These are phyloP conservation scores for Diaporthe sp. DNA, from an alignment of 2,329 filamentous ascomycete genomes.

Conservation along the genomic window DNA sequence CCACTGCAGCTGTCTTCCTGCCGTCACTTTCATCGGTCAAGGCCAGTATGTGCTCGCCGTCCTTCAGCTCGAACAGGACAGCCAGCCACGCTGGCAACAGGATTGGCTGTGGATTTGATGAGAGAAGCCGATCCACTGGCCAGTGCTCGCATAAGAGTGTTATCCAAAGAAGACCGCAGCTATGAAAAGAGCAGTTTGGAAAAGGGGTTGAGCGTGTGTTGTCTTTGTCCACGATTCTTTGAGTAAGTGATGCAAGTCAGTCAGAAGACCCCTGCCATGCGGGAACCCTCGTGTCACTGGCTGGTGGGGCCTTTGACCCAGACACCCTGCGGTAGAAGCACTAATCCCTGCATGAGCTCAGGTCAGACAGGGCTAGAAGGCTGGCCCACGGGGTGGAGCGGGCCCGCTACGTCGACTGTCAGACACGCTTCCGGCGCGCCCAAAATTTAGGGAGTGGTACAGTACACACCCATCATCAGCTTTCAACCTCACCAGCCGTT, in stretches of 20 bases:
- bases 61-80: not conserved
- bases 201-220: not conserved
- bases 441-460: slow-evolving; percentile 36
- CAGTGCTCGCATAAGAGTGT: not conserved
- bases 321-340: not conserved
- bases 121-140: not conserved
- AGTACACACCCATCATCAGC: slow-evolving; percentile 25
- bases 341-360: slow-evolving; percentile 31
- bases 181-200: not conserved
- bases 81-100: not conserved
- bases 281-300: slow-evolving; percentile 24
- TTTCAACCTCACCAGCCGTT: slow-evolving; percentile 21
- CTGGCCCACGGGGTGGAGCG: slow-evolving; percentile 4
- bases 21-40: not conserved
- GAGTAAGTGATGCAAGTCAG: slow-evolving; percentile 2
- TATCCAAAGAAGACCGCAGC: not conserved
- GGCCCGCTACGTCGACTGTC: slow-evolving; percentile 29
- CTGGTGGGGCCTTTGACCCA: slow-evolving; percentile 3
- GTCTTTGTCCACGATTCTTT: slow-evolving; percentile 16
- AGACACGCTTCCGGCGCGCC: slow-evolving; percentile 38
- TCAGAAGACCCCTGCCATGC: not conserved
- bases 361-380: slow-evolving; percentile 20
- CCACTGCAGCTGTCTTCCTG: not conserved
- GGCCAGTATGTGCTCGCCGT: not conserved
- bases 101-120: too few species aligned